Evolutionary conservation across 2,329 filamentous ascomycete species (phyloP).

Genomic region (Nigrospora sphaerica): DNA sequence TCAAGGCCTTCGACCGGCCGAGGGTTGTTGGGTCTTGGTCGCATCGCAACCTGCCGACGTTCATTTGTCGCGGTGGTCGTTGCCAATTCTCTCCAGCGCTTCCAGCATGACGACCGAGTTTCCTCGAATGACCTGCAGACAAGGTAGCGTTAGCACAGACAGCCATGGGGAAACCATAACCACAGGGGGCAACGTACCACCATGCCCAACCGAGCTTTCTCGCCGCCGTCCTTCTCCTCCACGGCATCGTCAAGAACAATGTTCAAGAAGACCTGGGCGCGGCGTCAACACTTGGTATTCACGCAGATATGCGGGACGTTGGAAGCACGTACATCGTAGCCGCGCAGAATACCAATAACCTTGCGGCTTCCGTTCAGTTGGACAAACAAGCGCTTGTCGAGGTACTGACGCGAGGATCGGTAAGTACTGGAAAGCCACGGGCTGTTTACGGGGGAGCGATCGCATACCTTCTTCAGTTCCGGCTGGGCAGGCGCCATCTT

Average conservation of each 20-base stretch:
- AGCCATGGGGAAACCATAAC: neutral
- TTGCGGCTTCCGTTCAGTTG: slow-evolving; percentile 97
- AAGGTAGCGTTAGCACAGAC: neutral
- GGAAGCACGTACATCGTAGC: slow-evolving; percentile 75
- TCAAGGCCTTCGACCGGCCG: neutral
- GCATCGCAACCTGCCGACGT: neutral
- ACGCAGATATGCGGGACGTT: neutral
- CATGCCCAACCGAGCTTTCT: slow-evolving; percentile 88
- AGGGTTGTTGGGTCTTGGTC: neutral
- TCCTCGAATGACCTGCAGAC: slow-evolving; percentile 74
- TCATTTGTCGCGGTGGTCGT: slow-evolving; percentile 42
- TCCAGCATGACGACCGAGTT: slow-evolving; percentile 99
- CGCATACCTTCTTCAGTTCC: slow-evolving; percentile 88
- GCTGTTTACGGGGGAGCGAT: neutral
- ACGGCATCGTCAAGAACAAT: slow-evolving; percentile 95
- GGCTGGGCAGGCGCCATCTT: slow-evolving; percentile 98
- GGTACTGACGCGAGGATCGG: slow-evolving; percentile 59
- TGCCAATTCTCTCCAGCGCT: slow-evolving; percentile 62
- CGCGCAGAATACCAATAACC: slow-evolving; percentile 87
- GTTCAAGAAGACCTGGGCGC: slow-evolving; percentile 82
- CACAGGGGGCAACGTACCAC: slow-evolving; percentile 55
- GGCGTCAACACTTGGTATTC: slow-evolving; percentile 10
- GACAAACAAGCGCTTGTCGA: slow-evolving; percentile 97
- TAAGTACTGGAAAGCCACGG: slow-evolving; percentile 1
- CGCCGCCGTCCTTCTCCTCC: slow-evolving; percentile 86